Evolutionary conservation across 257 asterid species (phyloP), one percentile per base, ranked within the genome.

Genomic region (Avicennia marina): DNA sequence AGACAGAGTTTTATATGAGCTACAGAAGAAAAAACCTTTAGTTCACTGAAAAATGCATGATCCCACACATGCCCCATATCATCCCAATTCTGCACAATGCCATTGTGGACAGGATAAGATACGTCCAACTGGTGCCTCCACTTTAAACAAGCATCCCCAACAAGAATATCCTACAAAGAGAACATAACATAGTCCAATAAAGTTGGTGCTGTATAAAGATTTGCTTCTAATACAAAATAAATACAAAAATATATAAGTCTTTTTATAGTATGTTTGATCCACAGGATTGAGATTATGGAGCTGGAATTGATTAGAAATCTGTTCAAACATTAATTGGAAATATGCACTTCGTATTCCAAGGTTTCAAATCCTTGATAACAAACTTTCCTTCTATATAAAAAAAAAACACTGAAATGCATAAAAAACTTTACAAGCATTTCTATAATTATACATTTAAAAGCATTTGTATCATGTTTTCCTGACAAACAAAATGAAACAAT

Each of bases 1-100:
- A 29, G 29, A 42, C 16, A 58, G 5, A 56, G 7, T n/a, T 60
- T 13, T 18, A 31, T 15, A 44, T 21, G 21, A 72, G 31, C 44
- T 46, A 38, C n/a, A 50, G 45, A 58, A 65, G 52, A 57, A 53
- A 32, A 39, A 62, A 91, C 98, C 95, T 91, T 91, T 50, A 91
- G 77, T 71, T 91, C 98, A 19, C 88, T 88, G 49, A 45, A 82
- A 74, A 91, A 91, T 41, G 94, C 98, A 69, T 91, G 96, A 63
- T 91, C 96, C 98, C 98, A 88, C n/a, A 91, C 75, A 58, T 85
- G 94, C 17, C 78, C 90, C 96, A 88, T 91, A 57, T 88, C 96
- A 75, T 91, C 98, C 96, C 98, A 91, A 65, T 91, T 91, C 78
- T 91, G 98, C 74, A 91, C 90, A 32, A 91, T 83, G 15, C 98